Evolutionary conservation across 441 rosid genomes (phyloP), one percentile per base, ranked within the genome.

Genomic region (Corymbia citriodora): DNA sequence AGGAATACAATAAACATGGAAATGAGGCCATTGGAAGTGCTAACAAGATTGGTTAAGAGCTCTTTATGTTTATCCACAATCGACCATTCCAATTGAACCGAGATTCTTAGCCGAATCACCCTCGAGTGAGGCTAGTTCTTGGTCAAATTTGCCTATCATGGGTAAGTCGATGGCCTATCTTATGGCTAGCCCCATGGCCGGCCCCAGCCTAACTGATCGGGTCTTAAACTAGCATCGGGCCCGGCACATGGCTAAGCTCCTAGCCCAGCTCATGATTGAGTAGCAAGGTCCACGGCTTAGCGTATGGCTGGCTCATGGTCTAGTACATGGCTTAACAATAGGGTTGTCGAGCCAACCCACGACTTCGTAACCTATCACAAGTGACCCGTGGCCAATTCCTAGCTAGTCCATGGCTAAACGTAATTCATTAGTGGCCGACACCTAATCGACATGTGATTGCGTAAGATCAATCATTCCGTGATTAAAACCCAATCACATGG

Each of bases 81-180:
- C 0, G 0, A 6, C 63, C 4, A 57, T 6, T 29, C 63, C 25
- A 23, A 21, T 23, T 0, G 0, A 13, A 57, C 13, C 10, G 0
- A 23, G 63, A 8, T 57, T 57, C 0, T 6, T 57, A 29, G 10
- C 29, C 25, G 23, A 57, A 21, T 57, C 3, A 0, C 63, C 0
- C 23, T 57, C 0, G 0, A 0, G 10, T 0, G 14, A 57, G 29
- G 63, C 6, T 57, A 0, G 63, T 21, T 21, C 63, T 21, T 57
- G 10, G 25, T 29, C 29, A 57, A 57, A 13, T 13, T 23, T 57
- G 29, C 23, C 6, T 12, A 0, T 9, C 25, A 2, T 12, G 0
- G 63, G 13, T 57, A 57, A 57, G 29, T 23, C 1, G 10, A 2
- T 57, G 23, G 63, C 14, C 63, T 57, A 57, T 57, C 63, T 1